Evolutionary conservation across 2,329 filamentous ascomycete species (phyloP).

Genomic region (Aspergillus sp.): DNA sequence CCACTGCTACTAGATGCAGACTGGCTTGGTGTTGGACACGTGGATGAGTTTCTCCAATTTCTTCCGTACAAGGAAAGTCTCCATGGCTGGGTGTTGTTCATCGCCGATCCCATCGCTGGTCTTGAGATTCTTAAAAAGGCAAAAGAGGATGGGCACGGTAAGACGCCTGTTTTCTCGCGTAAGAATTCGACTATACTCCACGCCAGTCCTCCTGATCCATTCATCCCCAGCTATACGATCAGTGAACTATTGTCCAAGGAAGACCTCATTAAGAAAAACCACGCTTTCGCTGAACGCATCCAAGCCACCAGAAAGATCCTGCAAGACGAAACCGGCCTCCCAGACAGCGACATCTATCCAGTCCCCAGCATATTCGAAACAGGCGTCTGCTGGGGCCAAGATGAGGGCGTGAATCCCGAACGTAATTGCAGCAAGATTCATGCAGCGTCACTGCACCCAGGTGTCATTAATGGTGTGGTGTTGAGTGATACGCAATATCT

Average conservation of each 20-base stretch:
- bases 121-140: conserved; percentile 20
- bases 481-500: conserved; percentile 9
- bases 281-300: background rate
- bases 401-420: background rate
- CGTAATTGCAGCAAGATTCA: background rate
- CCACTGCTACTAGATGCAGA: conserved; percentile 30
- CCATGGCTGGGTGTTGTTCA: conserved; percentile 17
- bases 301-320: background rate
- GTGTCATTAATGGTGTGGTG: conserved; percentile 7
- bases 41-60: conserved; percentile 34
- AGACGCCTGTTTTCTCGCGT: background rate
- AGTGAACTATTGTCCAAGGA: background rate
- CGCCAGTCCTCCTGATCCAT: background rate
- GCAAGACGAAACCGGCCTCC: background rate
- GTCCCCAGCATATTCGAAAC: background rate
- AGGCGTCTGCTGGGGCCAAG: too few species aligned
- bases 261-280: background rate
- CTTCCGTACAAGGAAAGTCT: conserved; percentile 16
- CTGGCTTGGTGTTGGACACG: conserved; percentile 28
- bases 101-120: conserved; percentile 15
- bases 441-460: background rate
- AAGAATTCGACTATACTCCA: background rate
- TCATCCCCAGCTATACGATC: background rate
- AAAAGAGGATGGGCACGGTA: conserved; percentile 18
- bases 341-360: background rate